Conservation (phyloP, 2,329 filamentous ascomycete genomes). For the Stachybotrys elegans region DNA sequence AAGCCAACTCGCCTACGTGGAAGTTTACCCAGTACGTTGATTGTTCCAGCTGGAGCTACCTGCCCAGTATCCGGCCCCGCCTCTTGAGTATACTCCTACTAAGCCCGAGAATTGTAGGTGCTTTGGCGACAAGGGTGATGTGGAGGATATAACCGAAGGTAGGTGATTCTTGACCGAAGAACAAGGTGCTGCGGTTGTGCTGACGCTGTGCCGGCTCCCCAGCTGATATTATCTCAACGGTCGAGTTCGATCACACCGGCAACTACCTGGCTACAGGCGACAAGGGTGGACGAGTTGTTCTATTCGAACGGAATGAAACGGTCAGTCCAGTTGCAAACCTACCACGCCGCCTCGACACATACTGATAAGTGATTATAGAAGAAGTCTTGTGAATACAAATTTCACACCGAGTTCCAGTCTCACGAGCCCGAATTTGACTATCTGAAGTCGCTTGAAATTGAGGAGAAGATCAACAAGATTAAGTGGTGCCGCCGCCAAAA, state of each 20-base stretch:
- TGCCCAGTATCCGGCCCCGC: conserved; percentile 3
- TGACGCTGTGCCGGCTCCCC: conserved; percentile 18
- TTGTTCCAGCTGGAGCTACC: too few relatives aligned
- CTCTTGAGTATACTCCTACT: conserved; percentile 15
- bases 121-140: conserved; percentile 99
- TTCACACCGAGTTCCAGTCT: conserved; percentile 99
- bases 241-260: conserved; percentile 85
- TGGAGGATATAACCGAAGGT: conserved; percentile 98
- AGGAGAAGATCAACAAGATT: conserved; percentile 99
- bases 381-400: conserved; percentile 99
- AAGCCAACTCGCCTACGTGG: conserved; percentile 93
- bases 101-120: conserved; percentile 55
- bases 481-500: conserved; percentile 99
- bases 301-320: conserved; percentile 93
- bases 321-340: too few relatives aligned
- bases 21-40: conserved; percentile 99
- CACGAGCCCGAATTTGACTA: conserved; percentile 99
- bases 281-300: conserved; percentile 78
- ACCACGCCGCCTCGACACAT: too few relatives aligned
- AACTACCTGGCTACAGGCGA: conserved; percentile 89
- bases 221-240: conserved; percentile 90
- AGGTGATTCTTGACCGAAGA: conserved; percentile 24
- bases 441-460: conserved; percentile 97
- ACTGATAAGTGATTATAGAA: conserved; percentile 54
- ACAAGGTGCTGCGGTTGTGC: conserved; percentile 9